Evolutionary conservation across 2,329 filamentous ascomycete species (phyloP), one percentile per base, ranked within the genome.

Genomic region (Talaromyces sp.): DNA sequence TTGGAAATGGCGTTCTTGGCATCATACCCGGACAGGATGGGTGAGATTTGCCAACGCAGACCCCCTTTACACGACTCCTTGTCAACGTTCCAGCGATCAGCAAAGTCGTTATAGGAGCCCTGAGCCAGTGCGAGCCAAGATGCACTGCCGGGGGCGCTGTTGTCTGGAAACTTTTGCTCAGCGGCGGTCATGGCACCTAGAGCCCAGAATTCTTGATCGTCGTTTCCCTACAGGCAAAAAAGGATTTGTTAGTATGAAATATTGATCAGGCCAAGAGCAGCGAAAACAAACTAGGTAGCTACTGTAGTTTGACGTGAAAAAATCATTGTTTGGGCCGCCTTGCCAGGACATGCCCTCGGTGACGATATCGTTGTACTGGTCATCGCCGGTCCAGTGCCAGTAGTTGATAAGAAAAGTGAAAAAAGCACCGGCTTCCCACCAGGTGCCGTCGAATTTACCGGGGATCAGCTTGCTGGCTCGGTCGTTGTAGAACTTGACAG

Each of bases 81-180:
- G 16, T 63, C 58, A 2, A 76, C 78, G 67, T 95, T 87, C 89
- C 90, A 94, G 27, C 91, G 85, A 23, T 76, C 75, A 2, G 85
- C 86, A 69, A 92, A 91, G 57, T 89, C 87, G 77, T 94, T 92
- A 75, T 94, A 96, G 1, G 91, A 89, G 10, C 88, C 89, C 73
- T 92, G 89, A 0, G 85, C 88, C 59, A 95, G 82, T 6, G 87
- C 86, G n/a, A 95, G 82, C 90, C 90, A 96, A 64, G 89, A 87
- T 0, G 89, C 86, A 59, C 87, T 72, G 61, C 82, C 83, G 0
- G 79, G 66, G 0, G 85, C 82, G 3, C 90, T 89, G 0, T 73
- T 72, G 68, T 91, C 82, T 1, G 87, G 87, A 68, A 89, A 93
- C 65, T 85, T 86, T 68, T 87, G 86, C 75, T 95, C 91, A 42